phyloP scores from a whole-genome alignment of 202 grass and related monocot genomes.

The Elaeis oleifera region DNA sequence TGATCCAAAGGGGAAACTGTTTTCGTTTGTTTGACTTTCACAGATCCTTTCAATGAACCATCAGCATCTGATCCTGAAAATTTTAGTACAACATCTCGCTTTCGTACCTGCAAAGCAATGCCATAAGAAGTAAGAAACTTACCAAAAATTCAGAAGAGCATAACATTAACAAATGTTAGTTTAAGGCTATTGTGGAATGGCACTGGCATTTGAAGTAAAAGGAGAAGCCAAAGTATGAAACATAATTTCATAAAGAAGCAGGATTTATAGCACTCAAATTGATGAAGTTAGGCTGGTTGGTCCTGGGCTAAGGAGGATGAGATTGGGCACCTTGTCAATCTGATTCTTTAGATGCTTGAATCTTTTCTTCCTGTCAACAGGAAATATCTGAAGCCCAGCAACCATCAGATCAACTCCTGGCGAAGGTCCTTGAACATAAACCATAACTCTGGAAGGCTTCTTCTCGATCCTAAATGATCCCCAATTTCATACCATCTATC shows the following conservation, averaged over 20 bases:
- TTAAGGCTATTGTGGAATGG: too few relatives aligned
- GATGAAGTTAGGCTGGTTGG: too few relatives aligned
- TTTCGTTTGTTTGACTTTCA: constrained; percentile 67
- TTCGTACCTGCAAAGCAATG: constrained; percentile 45
- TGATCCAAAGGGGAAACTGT: constrained; percentile 84
- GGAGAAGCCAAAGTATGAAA: too few relatives aligned
- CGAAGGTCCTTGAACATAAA: constrained; percentile 83
- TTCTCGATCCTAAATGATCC: constrained; percentile 88
- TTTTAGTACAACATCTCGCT: constrained; percentile 68
- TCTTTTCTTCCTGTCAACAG: constrained; percentile 59
- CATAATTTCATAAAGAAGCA: too few relatives aligned
- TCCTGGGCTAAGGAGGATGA: too few relatives aligned
- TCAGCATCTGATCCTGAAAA: constrained; percentile 42
- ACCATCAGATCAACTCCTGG: constrained; percentile 81
- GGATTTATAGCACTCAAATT: too few relatives aligned
- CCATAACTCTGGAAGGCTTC: constrained; percentile 60
- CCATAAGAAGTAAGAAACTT: too few relatives aligned
- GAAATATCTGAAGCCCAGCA: constrained; percentile 68
- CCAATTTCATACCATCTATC: constrained; percentile 72
- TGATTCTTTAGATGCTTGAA: constrained; percentile 82
- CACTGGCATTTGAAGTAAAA: too few relatives aligned
- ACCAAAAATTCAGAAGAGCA: too few relatives aligned
- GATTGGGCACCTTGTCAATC: constrained; percentile 54
- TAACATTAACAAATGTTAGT: too few relatives aligned
- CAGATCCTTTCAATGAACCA: constrained; percentile 34